Conservation (phyloP, 2,329 filamentous ascomycete species). For the Teratosphaeria epicoccoides region DNA sequence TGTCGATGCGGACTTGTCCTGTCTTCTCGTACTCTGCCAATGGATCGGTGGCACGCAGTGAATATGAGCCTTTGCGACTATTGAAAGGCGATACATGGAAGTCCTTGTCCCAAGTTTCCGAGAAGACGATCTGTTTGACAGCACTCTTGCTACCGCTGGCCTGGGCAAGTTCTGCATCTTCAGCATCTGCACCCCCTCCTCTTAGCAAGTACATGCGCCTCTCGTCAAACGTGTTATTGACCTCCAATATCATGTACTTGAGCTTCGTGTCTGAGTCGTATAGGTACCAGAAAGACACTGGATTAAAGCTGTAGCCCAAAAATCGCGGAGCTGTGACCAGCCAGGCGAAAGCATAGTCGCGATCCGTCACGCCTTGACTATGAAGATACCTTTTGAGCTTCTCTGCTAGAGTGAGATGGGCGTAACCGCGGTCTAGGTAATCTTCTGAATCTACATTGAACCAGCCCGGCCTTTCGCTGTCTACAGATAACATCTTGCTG, state of each 20-base stretch:
- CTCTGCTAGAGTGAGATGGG: slow-evolving; percentile 45
- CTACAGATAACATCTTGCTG: slow-evolving; percentile 47
- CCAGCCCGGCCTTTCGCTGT: slow-evolving; percentile 37
- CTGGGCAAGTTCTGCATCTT: not conserved
- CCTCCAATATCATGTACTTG: slow-evolving; percentile 57
- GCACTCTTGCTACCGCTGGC: not conserved
- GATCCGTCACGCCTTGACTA: slow-evolving; percentile 46
- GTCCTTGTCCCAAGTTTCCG: slow-evolving; percentile 53
- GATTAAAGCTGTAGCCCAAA: slow-evolving; percentile 62
- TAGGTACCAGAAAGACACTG: slow-evolving; percentile 70
- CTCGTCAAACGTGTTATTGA: slow-evolving; percentile 69
- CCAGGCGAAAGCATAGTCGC: slow-evolving; percentile 56
- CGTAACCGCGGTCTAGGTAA: slow-evolving; percentile 48
- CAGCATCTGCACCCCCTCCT: slow-evolving; percentile 17
- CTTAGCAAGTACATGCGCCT: slow-evolving; percentile 54
- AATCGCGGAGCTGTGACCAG: slow-evolving; percentile 61
- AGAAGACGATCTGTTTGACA: slow-evolving; percentile 28
- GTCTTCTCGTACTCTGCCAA: slow-evolving; percentile 24
- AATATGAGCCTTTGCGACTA: slow-evolving; percentile 39
- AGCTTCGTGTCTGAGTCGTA: slow-evolving; percentile 51
- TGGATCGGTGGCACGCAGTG: slow-evolving; percentile 37
- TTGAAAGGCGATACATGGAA: slow-evolving; percentile 73
- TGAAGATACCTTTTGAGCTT: slow-evolving; percentile 53
- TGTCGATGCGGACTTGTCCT: slow-evolving; percentile 37
- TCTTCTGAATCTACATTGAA: slow-evolving; percentile 50